Evolutionary conservation across 495 filamentous ascomycete species (phyloP).

Genomic region (Xanthoparmelia taractica): DNA sequence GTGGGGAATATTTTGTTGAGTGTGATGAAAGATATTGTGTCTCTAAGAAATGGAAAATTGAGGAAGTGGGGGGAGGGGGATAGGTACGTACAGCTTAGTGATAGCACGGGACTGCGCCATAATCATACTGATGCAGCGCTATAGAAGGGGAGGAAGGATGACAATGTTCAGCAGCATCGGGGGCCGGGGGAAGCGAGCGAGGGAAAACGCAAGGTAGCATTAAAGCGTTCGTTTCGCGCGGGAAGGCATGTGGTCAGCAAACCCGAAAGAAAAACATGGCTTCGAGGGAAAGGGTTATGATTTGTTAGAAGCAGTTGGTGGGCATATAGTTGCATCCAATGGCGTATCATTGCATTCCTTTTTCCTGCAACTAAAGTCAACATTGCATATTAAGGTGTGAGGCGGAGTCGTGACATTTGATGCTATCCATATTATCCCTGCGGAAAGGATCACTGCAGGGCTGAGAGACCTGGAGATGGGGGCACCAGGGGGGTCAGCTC

Average conservation of each 20-base stretch:
- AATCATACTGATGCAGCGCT: not conserved
- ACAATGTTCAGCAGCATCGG: not conserved
- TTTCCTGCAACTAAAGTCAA: not conserved
- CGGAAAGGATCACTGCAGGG: not conserved
- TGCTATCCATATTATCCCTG: no score
- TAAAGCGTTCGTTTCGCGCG: not conserved
- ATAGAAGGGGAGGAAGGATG: not conserved
- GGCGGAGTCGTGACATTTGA: not conserved
- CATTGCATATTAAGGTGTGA: not conserved
- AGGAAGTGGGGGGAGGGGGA: not conserved
- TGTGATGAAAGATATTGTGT: no score
- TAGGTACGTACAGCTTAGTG: not conserved
- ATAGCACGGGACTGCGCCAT: not conserved
- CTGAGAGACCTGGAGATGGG: not conserved
- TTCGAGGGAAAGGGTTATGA: not conserved
- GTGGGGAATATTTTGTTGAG: not conserved
- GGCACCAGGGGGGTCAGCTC: not conserved
- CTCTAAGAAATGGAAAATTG: not conserved
- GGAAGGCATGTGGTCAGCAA: conserved; percentile 6
- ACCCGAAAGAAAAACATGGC: not conserved
- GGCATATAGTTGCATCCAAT: not conserved
- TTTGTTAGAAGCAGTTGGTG: not conserved
- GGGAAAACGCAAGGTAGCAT: not conserved
- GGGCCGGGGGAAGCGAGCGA: not conserved
- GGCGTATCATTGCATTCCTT: not conserved